Evolutionary conservation across 1,284 basidiomycete species (phyloP).

Genomic region (Cryptococcus sp.): DNA sequence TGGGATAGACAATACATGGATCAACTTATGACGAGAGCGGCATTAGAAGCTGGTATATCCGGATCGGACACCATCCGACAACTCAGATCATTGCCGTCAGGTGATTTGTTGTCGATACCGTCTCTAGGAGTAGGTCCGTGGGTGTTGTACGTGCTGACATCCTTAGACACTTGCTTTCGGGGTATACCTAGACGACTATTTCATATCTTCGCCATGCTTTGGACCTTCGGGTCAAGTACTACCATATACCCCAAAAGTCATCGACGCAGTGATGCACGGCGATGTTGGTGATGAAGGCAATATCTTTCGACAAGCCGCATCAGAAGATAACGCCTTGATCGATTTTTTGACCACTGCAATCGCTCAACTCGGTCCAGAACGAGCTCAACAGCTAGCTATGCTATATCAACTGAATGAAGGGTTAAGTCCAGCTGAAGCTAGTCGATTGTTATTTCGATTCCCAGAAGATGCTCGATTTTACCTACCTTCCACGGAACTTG

Average conservation of each 20-base stretch:
- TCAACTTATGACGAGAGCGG: conserved; percentile 4
- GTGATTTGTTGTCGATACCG: not conserved
- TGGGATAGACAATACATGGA: not conserved
- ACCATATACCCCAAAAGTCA: not conserved
- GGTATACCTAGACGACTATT: conserved; percentile 11
- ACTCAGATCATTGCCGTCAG: conserved; percentile 2
- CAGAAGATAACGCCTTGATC: not conserved
- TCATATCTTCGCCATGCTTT: conserved; percentile 5
- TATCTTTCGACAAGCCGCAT: conserved; percentile 2
- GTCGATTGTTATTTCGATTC: conserved; percentile 1
- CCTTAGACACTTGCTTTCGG: conserved; percentile 5
- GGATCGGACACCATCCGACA: not conserved
- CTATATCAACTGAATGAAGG: not conserved
- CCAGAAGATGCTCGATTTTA: conserved; percentile 14
- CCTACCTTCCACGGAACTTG: conserved; percentile 5
- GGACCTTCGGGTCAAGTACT: conserved; percentile 1
- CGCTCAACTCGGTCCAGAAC: not conserved
- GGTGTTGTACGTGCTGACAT: not conserved
- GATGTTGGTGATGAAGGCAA: conserved; percentile 14
- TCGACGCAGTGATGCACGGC: conserved; percentile 12
- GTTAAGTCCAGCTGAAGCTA: not conserved
- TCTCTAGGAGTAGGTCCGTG: conserved; percentile 2
- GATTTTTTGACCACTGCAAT: not conserved
- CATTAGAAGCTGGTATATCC: not conserved
- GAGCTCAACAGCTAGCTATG: not conserved